Percentiles rank a stretch among this genome's conserved stretches.
Conservation (phyloP, 163 green algal genomes). For the Coccomyxa subellipsoidea region DNA sequence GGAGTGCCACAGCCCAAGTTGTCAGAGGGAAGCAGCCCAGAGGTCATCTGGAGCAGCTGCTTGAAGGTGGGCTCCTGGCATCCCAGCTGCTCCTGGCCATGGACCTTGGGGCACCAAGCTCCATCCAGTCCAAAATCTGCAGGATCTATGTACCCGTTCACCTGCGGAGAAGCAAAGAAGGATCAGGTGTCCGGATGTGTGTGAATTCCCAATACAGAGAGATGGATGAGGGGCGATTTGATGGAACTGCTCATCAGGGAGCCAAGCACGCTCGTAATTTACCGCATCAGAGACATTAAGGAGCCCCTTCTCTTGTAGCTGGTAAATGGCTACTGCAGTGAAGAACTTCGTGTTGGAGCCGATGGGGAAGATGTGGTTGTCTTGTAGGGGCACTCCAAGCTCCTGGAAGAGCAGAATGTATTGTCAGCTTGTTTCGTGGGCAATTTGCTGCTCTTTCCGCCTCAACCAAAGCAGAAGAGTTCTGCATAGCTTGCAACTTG, state of each 20-base stretch:
- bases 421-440: too few relatives aligned
- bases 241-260: too few relatives aligned
- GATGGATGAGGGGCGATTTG: too few relatives aligned
- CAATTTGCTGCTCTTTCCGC: too few relatives aligned
- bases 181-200: not conserved
- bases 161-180: not conserved
- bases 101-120: not conserved
- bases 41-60: not conserved
- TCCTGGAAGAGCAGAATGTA: not conserved
- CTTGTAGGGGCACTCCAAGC: not conserved
- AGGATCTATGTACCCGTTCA: not conserved
- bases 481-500: too few relatives aligned
- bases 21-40: not conserved
- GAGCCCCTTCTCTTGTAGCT: not conserved
- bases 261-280: too few relatives aligned
- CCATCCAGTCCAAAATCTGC: not conserved
- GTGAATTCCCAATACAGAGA: not conserved
- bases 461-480: too few relatives aligned
- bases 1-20: not conserved
- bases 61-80: conserved; percentile 1
- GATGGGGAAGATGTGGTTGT: not conserved
- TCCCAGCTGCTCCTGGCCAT: conserved; percentile 3
- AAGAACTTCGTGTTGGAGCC: conserved; percentile 9
- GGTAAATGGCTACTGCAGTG: not conserved
- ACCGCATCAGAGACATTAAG: not conserved